Conservation (phyloP, 1,284 basidiomycete species). For the Boletus hoseneyae region DNA sequence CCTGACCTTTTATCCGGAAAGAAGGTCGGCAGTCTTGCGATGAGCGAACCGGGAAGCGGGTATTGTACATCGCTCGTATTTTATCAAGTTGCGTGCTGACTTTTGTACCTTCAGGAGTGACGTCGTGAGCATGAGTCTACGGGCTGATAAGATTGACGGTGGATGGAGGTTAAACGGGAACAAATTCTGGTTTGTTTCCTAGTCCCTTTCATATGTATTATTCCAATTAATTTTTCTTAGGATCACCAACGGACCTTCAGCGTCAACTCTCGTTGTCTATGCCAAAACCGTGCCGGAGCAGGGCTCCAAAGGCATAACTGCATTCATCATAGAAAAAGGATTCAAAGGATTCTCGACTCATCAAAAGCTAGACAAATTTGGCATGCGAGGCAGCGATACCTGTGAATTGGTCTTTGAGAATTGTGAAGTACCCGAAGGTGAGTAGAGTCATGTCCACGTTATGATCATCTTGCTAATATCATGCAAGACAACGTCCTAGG, state of each 20-base stretch:
- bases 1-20: conserved; percentile 79
- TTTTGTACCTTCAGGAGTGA: conserved; percentile 51
- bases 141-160: conserved; percentile 72
- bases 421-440: conserved; percentile 83
- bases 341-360: conserved; percentile 86
- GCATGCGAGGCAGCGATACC: conserved; percentile 94
- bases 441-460: conserved; percentile 10
- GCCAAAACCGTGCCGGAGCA: conserved; percentile 82
- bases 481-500: conserved; percentile 81
- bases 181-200: conserved; percentile 79
- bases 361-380: conserved; percentile 92
- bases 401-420: conserved; percentile 93
- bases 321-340: conserved; percentile 85
- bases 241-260: conserved; percentile 94
- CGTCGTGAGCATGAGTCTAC: conserved; percentile 87
- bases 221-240: conserved; percentile 37
- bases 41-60: conserved; percentile 90
- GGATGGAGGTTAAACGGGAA: conserved; percentile 84
- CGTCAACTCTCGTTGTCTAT: conserved; percentile 90
- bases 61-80: conserved; percentile 8
- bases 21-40: conserved; percentile 88
- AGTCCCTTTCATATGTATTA: neutral
- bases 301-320: conserved; percentile 87
- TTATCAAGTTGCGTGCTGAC: conserved; percentile 3
- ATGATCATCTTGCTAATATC: conserved; percentile 1